Conservation (phyloP, 192 early-diverging fungal genomes). For the Allomyces javanicus region DNA sequence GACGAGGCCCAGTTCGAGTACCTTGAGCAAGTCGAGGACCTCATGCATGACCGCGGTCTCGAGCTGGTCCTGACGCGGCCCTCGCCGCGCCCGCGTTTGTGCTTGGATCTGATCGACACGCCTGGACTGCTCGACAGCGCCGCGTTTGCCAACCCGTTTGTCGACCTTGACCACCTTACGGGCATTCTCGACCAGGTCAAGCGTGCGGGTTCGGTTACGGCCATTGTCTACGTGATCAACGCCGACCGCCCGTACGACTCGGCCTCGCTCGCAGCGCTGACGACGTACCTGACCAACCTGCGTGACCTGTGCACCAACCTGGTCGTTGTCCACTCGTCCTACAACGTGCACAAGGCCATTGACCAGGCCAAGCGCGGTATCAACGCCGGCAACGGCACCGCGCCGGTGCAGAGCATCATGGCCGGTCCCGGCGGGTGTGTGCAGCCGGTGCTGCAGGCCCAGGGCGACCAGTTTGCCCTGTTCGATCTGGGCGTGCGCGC, state of each 20-base stretch:
- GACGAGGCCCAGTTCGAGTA: not conserved
- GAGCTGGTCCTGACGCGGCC: not conserved
- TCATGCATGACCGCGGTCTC: not conserved
- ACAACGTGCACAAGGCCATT: too few species aligned
- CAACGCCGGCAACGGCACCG: too few species aligned
- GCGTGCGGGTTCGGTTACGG: not conserved
- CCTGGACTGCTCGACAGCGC: not conserved
- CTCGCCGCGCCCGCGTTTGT: not conserved
- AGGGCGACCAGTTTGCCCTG: not conserved
- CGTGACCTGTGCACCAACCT: too few species aligned
- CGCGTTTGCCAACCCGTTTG: not conserved
- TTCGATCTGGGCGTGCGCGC: not conserved
- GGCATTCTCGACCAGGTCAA: not conserved
- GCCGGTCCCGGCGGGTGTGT: too few species aligned
- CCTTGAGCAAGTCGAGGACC: not conserved
- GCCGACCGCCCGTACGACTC: not conserved
- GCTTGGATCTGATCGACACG: not conserved
- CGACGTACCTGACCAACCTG: too few species aligned
- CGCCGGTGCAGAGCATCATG: too few species aligned
- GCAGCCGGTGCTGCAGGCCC: not conserved
- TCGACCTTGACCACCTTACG: not conserved
- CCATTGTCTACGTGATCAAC: not conserved
- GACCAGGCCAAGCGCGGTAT: too few species aligned
- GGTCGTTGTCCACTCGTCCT: too few species aligned
- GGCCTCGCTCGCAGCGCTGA: too few species aligned